Evolutionary conservation across 768 basidiomycete species (phyloP), one percentile per base, ranked within the genome.

Genomic region (Xerocomellus amylosporus): DNA sequence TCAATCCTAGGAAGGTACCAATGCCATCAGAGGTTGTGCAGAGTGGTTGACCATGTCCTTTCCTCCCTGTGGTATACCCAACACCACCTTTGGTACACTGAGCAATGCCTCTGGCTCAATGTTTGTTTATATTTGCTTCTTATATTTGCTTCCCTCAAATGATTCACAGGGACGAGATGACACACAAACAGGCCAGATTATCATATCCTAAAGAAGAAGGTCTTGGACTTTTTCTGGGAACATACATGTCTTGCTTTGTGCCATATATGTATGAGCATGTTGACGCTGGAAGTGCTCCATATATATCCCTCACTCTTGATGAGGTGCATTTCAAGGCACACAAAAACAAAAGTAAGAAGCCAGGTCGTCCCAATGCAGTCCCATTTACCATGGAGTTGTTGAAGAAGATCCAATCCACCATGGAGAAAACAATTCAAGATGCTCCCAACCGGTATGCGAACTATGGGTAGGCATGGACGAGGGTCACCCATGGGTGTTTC

Each of bases 221-320:
- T 62, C 2, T 20, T 48, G 12, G 54, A 61, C 14, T 51, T 31
- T 13, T 61, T 58, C 9, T 61, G 56, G 48, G 20, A 26, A 1
- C 28, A 54, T 14, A n/a, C n/a, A n/a, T n/a, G n/a, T 63, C 2
- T 6, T 63, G 5, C 56, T 63, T 5, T 43, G 54, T 34, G 49
- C 59, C 14, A 55, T 63, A 28, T n/a, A n/a, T n/a, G n/a, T 0
- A 1, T 0, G 2, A 46, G 2, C 40, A 58, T 46, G 38, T 20
- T 0, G 40, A 49, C 3, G 17, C 1, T 6, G 17, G 33, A 1
- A 34, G 22, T n/a, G 43, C 51, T 12, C 54, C 41, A 15, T 63
- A 60, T 51, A 22, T 53, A 24, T 30, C 43, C 1, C 49, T 56
- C 3, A 60, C 49, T 24, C 38, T 56, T 5, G 3, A 41, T 5